Evolutionary conservation across 352 stramenopile genomes (phyloP).

Genomic region (Phytopythium chamaehyphon): DNA sequence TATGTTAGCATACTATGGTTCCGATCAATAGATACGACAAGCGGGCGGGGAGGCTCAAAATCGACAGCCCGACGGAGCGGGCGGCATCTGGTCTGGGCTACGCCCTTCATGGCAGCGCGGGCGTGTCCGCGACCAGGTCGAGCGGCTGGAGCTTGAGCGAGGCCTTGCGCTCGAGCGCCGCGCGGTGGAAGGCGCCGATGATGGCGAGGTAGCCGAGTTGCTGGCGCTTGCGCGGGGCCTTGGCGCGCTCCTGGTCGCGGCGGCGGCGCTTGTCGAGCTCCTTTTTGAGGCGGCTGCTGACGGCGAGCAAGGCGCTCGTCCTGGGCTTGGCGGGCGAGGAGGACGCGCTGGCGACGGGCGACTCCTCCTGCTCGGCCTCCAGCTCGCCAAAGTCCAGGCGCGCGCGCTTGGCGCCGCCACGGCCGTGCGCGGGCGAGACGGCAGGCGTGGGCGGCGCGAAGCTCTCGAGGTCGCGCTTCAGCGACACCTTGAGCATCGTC

Average conservation of each 20-base stretch:
- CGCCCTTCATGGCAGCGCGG: not conserved
- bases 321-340: conserved; percentile 21
- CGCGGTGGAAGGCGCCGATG: conserved; percentile 72
- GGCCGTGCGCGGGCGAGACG: conserved; percentile 51
- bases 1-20: conserved; percentile 7
- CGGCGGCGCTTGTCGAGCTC: conserved; percentile 63
- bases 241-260: conserved; percentile 39
- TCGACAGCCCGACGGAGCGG: not conserved
- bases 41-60: conserved; percentile 5
- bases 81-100: not conserved
- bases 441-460: conserved; percentile 68
- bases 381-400: conserved; percentile 51
- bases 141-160: conserved; percentile 24
- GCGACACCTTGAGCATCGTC: conserved; percentile 67
- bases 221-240: conserved; percentile 49
- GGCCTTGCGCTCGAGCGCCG: conserved; percentile 57
- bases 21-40: conserved; percentile 7
- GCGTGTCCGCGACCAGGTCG: conserved; percentile 31
- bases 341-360: conserved; percentile 23
- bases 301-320: conserved; percentile 51
- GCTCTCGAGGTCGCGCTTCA: conserved; percentile 68
- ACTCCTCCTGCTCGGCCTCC: conserved; percentile 13
- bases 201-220: conserved; percentile 83
- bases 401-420: conserved; percentile 43
- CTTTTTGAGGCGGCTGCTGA: conserved; percentile 70